Base-by-base conservation (phyloP, 2,329 filamentous ascomycete species). In the Beauveria sp. region DNA sequence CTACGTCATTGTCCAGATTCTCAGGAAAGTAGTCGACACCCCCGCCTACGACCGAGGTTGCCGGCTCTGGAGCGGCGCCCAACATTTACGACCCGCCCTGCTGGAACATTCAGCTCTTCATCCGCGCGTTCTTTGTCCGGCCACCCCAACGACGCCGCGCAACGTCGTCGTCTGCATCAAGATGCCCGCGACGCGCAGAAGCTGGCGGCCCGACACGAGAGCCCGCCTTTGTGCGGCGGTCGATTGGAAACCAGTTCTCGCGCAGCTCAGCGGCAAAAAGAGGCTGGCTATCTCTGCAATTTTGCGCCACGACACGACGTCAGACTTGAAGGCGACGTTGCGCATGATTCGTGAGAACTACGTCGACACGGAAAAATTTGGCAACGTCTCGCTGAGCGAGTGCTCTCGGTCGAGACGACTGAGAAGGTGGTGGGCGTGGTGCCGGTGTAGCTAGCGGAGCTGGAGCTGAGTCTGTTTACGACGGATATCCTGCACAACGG, bases 1-100 rank as follows among this genome's bases (percentile, higher is more conserved):
- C 10, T 28, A 45, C 34, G 48, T 12, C n/a, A 75, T 75, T 72
- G 65, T 66, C 55, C 67, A 70, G 26, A 69, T 80, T 62, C 68
- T 76, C 26, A 76, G 75, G 65, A 79, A 77, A 64, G 68, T 75
- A 67, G 72, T 84, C 55, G 80, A 80, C 60, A 68, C 73, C 38
- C 3, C 22, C 83, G 76, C 84, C 6, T 70, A 86, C 14, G 65
- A 72, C 26, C 69, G 70, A 12, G 76, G 79, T 61, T 74, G 73
- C 67, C 80, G 73, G 64, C 75, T 80, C 61, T 88, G 85, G 84
- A 88, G 87, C 67, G 85, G 77, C 43, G 86, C 79, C 79, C 64
- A 84, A 88, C 68, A 81, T 88, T 69, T 90, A 90, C 73, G 87
- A 87, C 45, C 75, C 77, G 0, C 79, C 80, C 1, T 76, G 83